Evolutionary conservation across 345 rosid genomes (phyloP).

Genomic region (Populus pruinosa): DNA sequence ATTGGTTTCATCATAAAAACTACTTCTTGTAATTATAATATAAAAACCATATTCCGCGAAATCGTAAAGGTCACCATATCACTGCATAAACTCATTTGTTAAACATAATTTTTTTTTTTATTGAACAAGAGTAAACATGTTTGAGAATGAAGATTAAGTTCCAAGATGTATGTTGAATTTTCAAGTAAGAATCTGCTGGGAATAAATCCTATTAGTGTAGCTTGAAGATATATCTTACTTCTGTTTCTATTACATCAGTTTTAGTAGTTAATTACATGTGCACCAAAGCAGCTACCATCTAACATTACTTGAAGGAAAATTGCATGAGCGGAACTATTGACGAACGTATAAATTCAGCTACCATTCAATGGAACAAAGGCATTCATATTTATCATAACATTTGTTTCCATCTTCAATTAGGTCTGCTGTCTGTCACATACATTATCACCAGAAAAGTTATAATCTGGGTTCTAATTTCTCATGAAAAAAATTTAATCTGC

Average conservation of each 20-base stretch:
- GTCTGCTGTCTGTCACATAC: no score
- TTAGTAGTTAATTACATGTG: constrained; percentile 1
- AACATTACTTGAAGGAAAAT: background rate
- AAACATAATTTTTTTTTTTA: background rate
- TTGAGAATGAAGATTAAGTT: background rate
- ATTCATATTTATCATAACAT: background rate
- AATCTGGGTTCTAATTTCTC: background rate
- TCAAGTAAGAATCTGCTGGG: background rate
- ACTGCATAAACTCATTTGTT: background rate
- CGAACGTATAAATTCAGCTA: background rate
- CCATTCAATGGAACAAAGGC: constrained; percentile 3
- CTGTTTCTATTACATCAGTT: background rate
- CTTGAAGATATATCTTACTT: background rate
- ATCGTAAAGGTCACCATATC: background rate
- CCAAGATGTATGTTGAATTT: background rate
- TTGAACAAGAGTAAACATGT: background rate
- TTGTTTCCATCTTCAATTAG: background rate
- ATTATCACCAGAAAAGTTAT: no score
- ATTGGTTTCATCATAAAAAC: background rate
- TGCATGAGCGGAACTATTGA: background rate
- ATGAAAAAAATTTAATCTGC: background rate
- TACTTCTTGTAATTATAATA: background rate
- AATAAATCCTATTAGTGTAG: background rate
- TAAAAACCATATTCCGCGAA: no score
- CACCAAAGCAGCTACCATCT: background rate